Percentiles rank a stretch among this genome's conserved stretches.
These are phyloP conservation scores for Trichosanthes truncata DNA, from an alignment of 306 rosid genomes.

Conservation along the genomic window DNA sequence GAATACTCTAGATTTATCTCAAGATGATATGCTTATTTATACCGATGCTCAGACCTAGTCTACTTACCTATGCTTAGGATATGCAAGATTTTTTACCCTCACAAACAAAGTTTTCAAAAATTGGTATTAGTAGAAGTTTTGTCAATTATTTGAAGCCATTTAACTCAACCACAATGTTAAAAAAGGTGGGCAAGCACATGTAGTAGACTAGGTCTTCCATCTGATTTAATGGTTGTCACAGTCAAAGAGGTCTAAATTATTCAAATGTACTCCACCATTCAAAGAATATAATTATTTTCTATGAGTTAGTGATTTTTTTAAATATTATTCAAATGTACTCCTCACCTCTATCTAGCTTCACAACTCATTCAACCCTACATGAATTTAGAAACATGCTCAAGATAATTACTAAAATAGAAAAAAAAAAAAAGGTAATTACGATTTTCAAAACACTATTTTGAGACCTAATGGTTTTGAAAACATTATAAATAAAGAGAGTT, in stretches of 20 bases:
- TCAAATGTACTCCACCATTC: too few species aligned
- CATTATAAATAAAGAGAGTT: background rate
- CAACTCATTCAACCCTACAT: too few species aligned
- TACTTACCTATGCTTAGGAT: too few species aligned
- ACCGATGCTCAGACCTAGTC: too few species aligned
- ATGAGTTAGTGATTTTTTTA: too few species aligned
- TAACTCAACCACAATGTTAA: background rate
- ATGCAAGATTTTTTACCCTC: background rate
- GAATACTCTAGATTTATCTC: too few species aligned
- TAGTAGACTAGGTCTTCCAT: background rate
- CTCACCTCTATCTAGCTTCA: background rate
- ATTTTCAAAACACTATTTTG: background rate
- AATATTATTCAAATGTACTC: background rate
- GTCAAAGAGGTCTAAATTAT: too few species aligned
- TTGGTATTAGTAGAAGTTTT: background rate
- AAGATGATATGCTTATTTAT: too few species aligned
- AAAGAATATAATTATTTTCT: too few species aligned
- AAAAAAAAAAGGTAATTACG: background rate
- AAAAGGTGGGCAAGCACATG: background rate
- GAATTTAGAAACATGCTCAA: too few species aligned
- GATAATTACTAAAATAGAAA: too few species aligned
- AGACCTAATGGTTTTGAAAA: background rate
- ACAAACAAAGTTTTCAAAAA: background rate
- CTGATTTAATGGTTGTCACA: background rate
- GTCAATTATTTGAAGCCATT: background rate